Base-by-base conservation (phyloP, 108 stramenopile genomes). In the Fistulifera solaris region DNA sequence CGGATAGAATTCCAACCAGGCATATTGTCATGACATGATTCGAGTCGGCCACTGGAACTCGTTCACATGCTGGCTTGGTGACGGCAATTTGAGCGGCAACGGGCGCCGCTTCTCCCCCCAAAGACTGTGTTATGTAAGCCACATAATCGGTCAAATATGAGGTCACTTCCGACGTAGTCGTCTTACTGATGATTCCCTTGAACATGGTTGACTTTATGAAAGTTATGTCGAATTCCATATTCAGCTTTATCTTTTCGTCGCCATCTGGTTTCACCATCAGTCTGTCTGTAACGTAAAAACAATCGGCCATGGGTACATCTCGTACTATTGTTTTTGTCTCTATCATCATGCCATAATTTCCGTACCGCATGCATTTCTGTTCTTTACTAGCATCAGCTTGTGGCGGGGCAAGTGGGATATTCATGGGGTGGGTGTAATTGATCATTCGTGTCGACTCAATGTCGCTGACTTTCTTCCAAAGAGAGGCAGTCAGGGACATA, bases 281-380 rank as follows among this genome's bases (percentile, higher is more conserved):
- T 5, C 77, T 74, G 66, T 92, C 89, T 15, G 59, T 60, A 16
- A 92, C 86, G 40, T 77, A 76, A 45, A 92, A 92, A 48, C 86
- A 92, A 59, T 92, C 89, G 10, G 86, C 72, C 85, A 87, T 78
- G 27, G 89, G 89, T 40, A 92, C 86, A 66, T 85, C 85, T 23
- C 68, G 56, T 13, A 87, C 83, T 53, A 69, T 53, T 1, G 89
- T 92, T 44, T 70, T 60, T 0, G 86, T 87, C 23, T 92, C 81
- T 10, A 92, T 8, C 19, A 74, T 65, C 48, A 92, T 40, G 11
- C 85, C 89, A 14, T 63, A 22, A 23, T 70, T 25, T 2, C 69
- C 76, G 55, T 68, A 87, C 40, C 66, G 64, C 10, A 61, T 54
- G 0, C 72, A 66, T n/a, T n/a, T 42, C 62, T 92, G 89, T 51